Evolutionary conservation across 1,284 basidiomycete species (phyloP), one percentile per base, ranked within the genome.

Genomic region (Porogramme epimiltina): DNA sequence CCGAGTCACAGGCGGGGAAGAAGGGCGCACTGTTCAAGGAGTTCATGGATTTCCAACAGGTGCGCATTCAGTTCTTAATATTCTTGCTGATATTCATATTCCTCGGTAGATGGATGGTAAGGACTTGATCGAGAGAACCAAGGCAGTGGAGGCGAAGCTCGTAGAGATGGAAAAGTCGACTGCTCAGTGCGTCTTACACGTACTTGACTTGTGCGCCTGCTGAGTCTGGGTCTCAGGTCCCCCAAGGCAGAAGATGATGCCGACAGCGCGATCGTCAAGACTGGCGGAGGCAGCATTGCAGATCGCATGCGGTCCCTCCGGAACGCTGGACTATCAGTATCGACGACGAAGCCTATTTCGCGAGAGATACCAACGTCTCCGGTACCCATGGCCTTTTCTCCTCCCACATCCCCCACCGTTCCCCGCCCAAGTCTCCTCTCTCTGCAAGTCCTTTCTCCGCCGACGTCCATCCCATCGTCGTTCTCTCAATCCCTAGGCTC

Each of bases 221-320:
- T 38, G 16, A 24, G 6, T 58, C 53, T n/a, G 28, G 28, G 28
- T 31, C 28, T 31, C 10, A 48, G 57, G 49, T 25, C 40, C 38
- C 11, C 55, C 1, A 42, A 36, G 18, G 31, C 16, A 24, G 56
- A 58, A 45, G 42, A 53, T 36, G 49, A 62, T 15, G 20, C 58
- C 22, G 67, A 71, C 49, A 73, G 67, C 19, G 59, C 70, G 4
- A 70, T 72, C 38, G 74, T 59, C 51, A 76, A 73, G 55, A 59
- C 59, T 1, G 60, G 77, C 2, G 77, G 77, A n/a, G 77, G 72
- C 6, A 81, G 78, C 44, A 87, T 91, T 54, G 84, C 85, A 38
- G 89, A 89, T 71, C 82, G 88, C 46, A 75, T 89, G 64, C 79
- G 76, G 56, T 80, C 84, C n/a, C 69, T 91, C n/a, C 78, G 85